Conservation (phyloP, 1,139 yeast genomes). For the Saccharomycopsis hybrid region DNA sequence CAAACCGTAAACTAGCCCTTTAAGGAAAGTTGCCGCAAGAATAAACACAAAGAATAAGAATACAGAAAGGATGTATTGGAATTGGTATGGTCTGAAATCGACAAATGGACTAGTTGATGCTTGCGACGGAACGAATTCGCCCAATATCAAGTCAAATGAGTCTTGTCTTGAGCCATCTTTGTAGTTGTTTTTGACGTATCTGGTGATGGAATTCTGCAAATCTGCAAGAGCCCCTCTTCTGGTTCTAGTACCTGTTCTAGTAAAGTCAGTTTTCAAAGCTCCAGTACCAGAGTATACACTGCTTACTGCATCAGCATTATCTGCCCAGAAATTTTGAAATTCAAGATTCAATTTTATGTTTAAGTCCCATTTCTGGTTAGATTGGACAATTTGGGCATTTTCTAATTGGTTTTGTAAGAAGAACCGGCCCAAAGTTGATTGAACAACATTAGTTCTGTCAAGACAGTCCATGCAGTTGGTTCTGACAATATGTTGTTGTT, state of each 20-base stretch:
- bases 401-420: slow-evolving; percentile 70
- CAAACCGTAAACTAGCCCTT: slow-evolving; percentile 25
- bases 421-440: slow-evolving; percentile 82
- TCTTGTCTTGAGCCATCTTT: slow-evolving; percentile 94
- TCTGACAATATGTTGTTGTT: slow-evolving; percentile 71
- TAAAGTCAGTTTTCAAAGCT: slow-evolving; percentile 93
- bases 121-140: slow-evolving; percentile 61
- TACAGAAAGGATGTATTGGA: slow-evolving; percentile 69
- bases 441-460: slow-evolving; percentile 96
- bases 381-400: slow-evolving; percentile 20
- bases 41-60: slow-evolving; percentile 61
- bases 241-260: slow-evolving; percentile 90
- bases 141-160: slow-evolving; percentile 82
- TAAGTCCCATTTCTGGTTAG: slow-evolving; percentile 28
- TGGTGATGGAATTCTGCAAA: slow-evolving; percentile 71
- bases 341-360: slow-evolving; percentile 54
- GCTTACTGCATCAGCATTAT: slow-evolving; percentile 93
- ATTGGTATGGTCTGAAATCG: slow-evolving; percentile 72
- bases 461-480: slow-evolving; percentile 99
- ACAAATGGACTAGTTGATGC: slow-evolving; percentile 69
- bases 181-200: slow-evolving; percentile 82
- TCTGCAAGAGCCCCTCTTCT: slow-evolving; percentile 78
- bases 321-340: slow-evolving; percentile 95
- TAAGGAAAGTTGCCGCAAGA: slow-evolving; percentile 75
- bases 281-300: slow-evolving; percentile 94